Evolutionary conservation across 2,329 filamentous ascomycete genomes (phyloP).

Genomic region (Ampelomyces quisqualis): DNA sequence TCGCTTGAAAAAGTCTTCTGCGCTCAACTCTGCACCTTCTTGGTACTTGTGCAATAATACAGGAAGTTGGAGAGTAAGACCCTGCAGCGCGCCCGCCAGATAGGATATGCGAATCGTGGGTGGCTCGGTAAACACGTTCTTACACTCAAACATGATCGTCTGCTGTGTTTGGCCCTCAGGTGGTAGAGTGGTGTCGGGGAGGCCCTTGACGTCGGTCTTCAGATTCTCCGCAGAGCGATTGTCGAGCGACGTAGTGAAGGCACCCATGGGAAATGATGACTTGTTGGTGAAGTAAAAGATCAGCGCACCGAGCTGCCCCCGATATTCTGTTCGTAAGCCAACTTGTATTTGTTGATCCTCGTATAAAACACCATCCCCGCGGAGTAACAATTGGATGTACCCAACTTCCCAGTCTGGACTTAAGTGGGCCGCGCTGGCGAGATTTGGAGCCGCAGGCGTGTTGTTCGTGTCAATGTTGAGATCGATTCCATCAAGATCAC

Average conservation of each 20-base stretch:
- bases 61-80: constrained; percentile 85
- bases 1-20: constrained; percentile 96
- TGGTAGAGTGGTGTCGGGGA: constrained; percentile 79
- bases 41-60: constrained; percentile 93
- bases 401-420: constrained; percentile 94
- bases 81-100: constrained; percentile 88
- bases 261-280: constrained; percentile 77
- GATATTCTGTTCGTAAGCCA: constrained; percentile 89
- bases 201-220: constrained; percentile 81
- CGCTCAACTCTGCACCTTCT: constrained; percentile 81
- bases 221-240: constrained; percentile 66
- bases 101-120: constrained; percentile 95
- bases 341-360: constrained; percentile 94
- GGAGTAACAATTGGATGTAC: constrained; percentile 78
- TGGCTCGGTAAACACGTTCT: constrained; percentile 74
- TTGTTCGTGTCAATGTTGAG: constrained; percentile 63
- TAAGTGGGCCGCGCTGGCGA: constrained; percentile 88
- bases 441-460: constrained; percentile 70
- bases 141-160: constrained; percentile 91
- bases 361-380: constrained; percentile 83
- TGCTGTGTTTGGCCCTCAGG: constrained; percentile 82
- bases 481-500: constrained; percentile 75
- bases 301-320: constrained; percentile 90
- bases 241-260: constrained; percentile 92
- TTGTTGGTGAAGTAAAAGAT: constrained; percentile 98